A percentile compares a stretch with the other conserved stretches of the same genome.
phyloP scores from a whole-genome alignment of 163 green algal species.

The Trebouxiophyceae sp. region DNA sequence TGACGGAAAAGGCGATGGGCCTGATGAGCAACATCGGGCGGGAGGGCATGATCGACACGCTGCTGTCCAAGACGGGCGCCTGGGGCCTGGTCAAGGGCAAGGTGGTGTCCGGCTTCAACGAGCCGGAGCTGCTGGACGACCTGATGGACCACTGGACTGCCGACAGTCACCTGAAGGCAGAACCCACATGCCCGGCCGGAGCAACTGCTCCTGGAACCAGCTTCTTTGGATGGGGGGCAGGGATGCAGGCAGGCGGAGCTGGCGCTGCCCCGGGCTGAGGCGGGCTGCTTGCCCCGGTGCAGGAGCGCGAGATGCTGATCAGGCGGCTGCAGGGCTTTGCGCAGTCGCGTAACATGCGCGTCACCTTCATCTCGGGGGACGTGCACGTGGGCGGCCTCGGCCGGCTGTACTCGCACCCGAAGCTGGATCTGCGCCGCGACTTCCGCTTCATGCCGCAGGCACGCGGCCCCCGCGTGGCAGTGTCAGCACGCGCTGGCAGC shows the following conservation, averaged over 20 bases:
- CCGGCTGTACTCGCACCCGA: constrained; percentile 46
- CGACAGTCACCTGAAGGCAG: constrained; percentile 23
- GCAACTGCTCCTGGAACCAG: too few species aligned
- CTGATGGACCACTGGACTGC: constrained; percentile 51
- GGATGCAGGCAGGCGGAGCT: too few species aligned
- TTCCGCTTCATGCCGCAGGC: constrained; percentile 55
- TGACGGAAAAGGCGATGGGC: constrained; percentile 1
- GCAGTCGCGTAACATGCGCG: constrained; percentile 28
- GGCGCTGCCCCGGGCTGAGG: too few species aligned
- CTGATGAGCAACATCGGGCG: background rate
- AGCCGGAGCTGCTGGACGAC: constrained; percentile 19
- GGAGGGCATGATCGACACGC: background rate
- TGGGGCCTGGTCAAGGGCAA: background rate
- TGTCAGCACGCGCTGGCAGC: too few species aligned
- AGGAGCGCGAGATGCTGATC: constrained; percentile 52
- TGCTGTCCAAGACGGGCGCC: background rate
- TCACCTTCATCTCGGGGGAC: constrained; percentile 65
- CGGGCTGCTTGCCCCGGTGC: constrained; percentile 3
- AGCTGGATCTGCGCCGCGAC: constrained; percentile 23
- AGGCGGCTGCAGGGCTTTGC: constrained; percentile 44
- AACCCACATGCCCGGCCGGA: too few species aligned
- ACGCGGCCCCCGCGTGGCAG: too few species aligned
- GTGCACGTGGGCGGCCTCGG: constrained; percentile 58
- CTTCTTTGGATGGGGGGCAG: too few species aligned
- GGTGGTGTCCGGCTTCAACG: background rate